Percentiles rank a stretch among this genome's conserved stretches.
Evolutionary conservation across 2,329 filamentous ascomycete species (phyloP).

Genomic region (Fusarium sterilihyphosum): DNA sequence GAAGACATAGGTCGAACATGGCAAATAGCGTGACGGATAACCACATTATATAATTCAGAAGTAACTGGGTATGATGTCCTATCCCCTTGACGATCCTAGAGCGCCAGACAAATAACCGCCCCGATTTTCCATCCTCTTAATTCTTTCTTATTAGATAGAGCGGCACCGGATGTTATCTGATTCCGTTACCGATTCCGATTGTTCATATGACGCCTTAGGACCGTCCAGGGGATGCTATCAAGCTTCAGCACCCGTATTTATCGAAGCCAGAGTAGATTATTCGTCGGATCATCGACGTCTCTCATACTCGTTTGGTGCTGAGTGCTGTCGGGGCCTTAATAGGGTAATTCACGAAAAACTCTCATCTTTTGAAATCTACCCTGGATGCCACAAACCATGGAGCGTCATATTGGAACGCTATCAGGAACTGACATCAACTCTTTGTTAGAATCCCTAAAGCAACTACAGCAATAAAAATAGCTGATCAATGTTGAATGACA

Average conservation of each 20-base stretch:
- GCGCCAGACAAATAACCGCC: accelerated
- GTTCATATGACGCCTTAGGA: accelerated
- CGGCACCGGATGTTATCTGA: too few species aligned
- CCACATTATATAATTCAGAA: not conserved
- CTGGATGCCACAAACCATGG: not conserved
- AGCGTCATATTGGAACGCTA: not conserved
- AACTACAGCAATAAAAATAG: not conserved
- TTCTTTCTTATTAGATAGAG: too few species aligned
- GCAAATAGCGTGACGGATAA: too few species aligned
- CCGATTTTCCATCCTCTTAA: too few species aligned
- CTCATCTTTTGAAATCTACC: not conserved
- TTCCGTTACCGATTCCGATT: accelerated
- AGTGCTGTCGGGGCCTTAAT: not conserved
- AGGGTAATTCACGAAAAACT: too few species aligned
- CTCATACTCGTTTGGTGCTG: not conserved
- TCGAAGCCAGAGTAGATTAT: not conserved
- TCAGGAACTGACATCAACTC: too few species aligned
- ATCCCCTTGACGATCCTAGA: accelerated
- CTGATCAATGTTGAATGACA: not conserved
- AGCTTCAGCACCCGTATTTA: not conserved
- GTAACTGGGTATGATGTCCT: accelerated
- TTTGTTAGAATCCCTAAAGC: accelerated
- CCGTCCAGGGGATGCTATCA: accelerated
- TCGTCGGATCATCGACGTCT: not conserved
- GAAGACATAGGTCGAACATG: accelerated